Conservation (phyloP, 1,139 yeast genomes). For the Pichia sp. region DNA sequence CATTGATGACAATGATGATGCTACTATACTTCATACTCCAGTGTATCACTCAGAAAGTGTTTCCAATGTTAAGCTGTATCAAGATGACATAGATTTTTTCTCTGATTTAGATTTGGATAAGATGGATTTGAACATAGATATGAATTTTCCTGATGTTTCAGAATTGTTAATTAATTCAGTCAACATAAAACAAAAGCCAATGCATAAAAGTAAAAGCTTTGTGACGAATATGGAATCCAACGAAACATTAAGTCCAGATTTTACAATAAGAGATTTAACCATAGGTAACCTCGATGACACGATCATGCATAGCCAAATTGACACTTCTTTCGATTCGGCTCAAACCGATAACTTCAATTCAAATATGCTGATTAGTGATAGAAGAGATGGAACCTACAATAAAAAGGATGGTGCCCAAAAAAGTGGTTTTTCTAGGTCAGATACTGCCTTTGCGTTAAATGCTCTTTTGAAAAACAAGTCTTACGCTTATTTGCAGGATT, state of each 20-base stretch:
- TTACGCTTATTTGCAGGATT: slow-evolving; percentile 28
- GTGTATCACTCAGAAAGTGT: slow-evolving; percentile 2
- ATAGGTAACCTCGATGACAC: slow-evolving; percentile 5
- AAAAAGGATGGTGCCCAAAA: neutral
- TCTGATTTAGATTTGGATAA: slow-evolving; percentile 10
- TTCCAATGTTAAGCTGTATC: slow-evolving; percentile 4
- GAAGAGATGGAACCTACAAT: slow-evolving; percentile 13
- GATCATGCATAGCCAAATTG: slow-evolving; percentile 18
- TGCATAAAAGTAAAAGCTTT: neutral
- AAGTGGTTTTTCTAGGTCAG: neutral
- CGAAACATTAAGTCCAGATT: slow-evolving; percentile 16
- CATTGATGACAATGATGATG: neutral
- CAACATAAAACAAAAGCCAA: neutral
- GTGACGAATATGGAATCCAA: slow-evolving; percentile 1
- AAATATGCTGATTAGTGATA: slow-evolving; percentile 20
- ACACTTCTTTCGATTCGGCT: slow-evolving; percentile 22
- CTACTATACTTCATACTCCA: neutral
- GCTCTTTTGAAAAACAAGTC: slow-evolving; percentile 27
- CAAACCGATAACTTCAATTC: slow-evolving; percentile 21
- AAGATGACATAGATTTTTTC: slow-evolving; percentile 11
- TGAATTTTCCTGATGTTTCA: slow-evolving; percentile 3
- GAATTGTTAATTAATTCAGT: neutral
- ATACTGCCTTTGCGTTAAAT: neutral
- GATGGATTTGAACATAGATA: slow-evolving; percentile 5
- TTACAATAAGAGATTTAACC: slow-evolving; percentile 5